Evolutionary conservation across 805 yeast genomes (phyloP).

Genomic region (Nematodospora valgi): DNA sequence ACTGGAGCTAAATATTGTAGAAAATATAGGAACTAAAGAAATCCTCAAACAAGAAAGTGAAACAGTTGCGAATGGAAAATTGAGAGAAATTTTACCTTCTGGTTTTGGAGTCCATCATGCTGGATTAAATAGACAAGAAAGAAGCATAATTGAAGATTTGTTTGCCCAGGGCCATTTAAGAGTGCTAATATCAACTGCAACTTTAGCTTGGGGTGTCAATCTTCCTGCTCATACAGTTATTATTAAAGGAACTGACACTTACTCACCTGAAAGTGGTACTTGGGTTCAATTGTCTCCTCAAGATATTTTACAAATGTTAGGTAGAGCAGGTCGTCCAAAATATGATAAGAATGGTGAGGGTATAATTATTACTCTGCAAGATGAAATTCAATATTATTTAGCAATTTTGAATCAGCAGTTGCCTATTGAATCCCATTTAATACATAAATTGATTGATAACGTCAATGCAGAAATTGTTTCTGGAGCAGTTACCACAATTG

Average conservation of each 20-base stretch:
- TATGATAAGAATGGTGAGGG: slow-evolving; percentile 94
- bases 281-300: slow-evolving; percentile 95
- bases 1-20: slow-evolving; percentile 46
- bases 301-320: slow-evolving; percentile 94
- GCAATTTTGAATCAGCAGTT: slow-evolving; percentile 88
- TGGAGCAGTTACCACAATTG: slow-evolving; percentile 58
- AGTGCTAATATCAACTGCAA: slow-evolving; percentile 85
- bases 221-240: slow-evolving; percentile 93
- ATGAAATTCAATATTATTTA: slow-evolving; percentile 81
- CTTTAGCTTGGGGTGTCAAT: slow-evolving; percentile 97
- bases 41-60: slow-evolving; percentile 64
- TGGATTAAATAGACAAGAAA: slow-evolving; percentile 69
- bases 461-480: slow-evolving; percentile 84
- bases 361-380: slow-evolving; percentile 82
- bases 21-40: slow-evolving; percentile 58
- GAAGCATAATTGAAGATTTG: slow-evolving; percentile 76
- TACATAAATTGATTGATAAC: slow-evolving; percentile 65
- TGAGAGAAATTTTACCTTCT: slow-evolving; percentile 57
- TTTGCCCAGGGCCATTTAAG: slow-evolving; percentile 87
- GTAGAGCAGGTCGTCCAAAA: slow-evolving; percentile 96
- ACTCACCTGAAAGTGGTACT: slow-evolving; percentile 83
- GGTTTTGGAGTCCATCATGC: slow-evolving; percentile 95
- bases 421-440: slow-evolving; percentile 87
- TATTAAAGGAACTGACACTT: slow-evolving; percentile 89
- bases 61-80: slow-evolving; percentile 46